Evolutionary conservation across 495 filamentous ascomycete species (phyloP), one percentile per base, ranked within the genome.

Genomic region (Corynascus novoguineensis): DNA sequence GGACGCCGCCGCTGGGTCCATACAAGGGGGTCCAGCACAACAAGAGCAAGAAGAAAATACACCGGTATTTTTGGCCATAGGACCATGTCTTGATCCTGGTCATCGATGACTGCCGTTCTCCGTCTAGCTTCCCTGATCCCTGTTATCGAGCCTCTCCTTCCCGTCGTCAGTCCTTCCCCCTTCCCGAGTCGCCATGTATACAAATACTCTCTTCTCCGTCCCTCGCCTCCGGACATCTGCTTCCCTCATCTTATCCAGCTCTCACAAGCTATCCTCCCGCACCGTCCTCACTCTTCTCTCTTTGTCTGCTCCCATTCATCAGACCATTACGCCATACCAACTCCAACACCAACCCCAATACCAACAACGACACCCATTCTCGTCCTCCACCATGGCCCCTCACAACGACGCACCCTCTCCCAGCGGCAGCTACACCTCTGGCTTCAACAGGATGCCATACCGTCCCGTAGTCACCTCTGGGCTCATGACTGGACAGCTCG

Each of bases 401-500:
- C 76, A 79, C 65, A 73, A 75, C 66, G 76, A 80, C 61, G 74
- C 73, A 37, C 71, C 74, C 6, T 80, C 78, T 29, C 75, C 78
- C 31, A 60, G 71, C 19, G 74, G 73, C 50, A 76, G 69, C 63
- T 79, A 71, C 64, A 72, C 71, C 32, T 55, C 68, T 57, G 72
- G 68, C 60, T 78, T 78, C 68, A 69, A 74, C 66, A 61, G 70
- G 46, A 72, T 73, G 40, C 58, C 75, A 10, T 73, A 73, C 66
- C 71, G 51, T 44, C 61, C 67, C 53, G 52, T 56, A 14, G 58
- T 48, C 41, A 71, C 73, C 29, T 71, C 71, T n/a, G 68, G 62
- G 40, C 61, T 72, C 54, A 58, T 64, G 41, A 65, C 58, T 32
- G 70, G 65, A 45, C 60, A 57, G 48, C 38, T 68, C 24, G 60